These are phyloP conservation scores for Mangifera indica DNA, from an alignment of 345 rosid species.

Conservation along the genomic window DNA sequence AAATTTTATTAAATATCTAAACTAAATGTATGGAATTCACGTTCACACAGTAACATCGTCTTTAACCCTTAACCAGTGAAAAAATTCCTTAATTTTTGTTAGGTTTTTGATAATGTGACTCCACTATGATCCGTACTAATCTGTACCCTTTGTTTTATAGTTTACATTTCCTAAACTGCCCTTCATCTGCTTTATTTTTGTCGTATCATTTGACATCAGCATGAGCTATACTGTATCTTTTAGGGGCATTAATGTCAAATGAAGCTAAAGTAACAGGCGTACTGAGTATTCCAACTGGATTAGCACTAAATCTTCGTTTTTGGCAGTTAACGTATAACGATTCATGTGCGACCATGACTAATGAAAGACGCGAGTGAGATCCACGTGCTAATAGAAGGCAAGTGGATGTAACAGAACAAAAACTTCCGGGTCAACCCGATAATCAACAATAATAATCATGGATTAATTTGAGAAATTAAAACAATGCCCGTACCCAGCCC, in stretches of 20 bases:
- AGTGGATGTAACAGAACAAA: not conserved
- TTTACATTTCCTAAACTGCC: slow-evolving; percentile 13
- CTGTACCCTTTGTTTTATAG: not conserved
- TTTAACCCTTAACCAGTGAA: too few species aligned
- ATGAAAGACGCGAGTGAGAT: not conserved
- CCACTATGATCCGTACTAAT: not conserved
- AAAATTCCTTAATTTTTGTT: too few species aligned
- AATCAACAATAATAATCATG: not conserved
- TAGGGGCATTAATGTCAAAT: not conserved
- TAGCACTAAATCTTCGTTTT: not conserved
- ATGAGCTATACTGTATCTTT: slow-evolving; percentile 3
- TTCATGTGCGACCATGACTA: not conserved
- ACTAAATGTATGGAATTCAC: too few species aligned
- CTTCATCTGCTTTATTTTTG: not conserved
- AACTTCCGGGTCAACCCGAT: not conserved
- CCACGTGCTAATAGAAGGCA: not conserved
- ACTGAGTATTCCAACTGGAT: not conserved
- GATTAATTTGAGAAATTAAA: not conserved
- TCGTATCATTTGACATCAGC: slow-evolving; percentile 23
- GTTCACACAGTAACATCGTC: too few species aligned
- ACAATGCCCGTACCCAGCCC: not conserved
- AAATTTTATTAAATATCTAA: too few species aligned
- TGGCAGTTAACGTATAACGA: not conserved
- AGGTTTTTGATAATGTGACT: too few species aligned
- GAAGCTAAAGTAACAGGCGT: not conserved